Evolutionary conservation across 1,284 basidiomycete species (phyloP), one percentile per base, ranked within the genome.

Genomic region (Rhodotorula sp.): DNA sequence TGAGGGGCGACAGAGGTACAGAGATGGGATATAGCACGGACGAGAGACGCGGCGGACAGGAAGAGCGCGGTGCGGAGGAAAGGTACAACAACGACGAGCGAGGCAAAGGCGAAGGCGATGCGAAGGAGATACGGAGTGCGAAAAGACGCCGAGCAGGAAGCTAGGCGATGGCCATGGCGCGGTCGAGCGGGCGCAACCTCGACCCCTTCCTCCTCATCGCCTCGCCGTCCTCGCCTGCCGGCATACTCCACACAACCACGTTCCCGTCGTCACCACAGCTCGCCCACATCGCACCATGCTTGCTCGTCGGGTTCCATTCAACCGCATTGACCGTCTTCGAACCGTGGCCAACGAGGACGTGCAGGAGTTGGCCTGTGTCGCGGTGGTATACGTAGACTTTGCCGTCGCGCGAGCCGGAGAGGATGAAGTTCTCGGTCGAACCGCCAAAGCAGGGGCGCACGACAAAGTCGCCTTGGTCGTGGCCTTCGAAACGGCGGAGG

Each of bases 311-410:
- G 80, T 97, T 95, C 96, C 96, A 99, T 22, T 93, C 90, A 16
- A 99, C 94, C 26, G 89, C 89, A 80, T 98, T 99, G 69, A 99
- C 94, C 68, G 89, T 90, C 50, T 93, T 93, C 60, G 81, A 80
- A 22, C 88, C 89, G 77, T 99, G 96, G 0, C 94, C 95, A 2
- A 85, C 80, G 2, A 98, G 85, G 31, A 88, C 85, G 80, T 97
- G 92, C 34, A 99, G 84, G 54, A 94, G 84, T 0, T 86, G 83
- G 0, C 90, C 90, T 6, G 89, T 89, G 75, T 92, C 89, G 62
- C 90, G 88, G 80, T 98, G 92, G 94, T 95, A 99, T 30, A 98
- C 86, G 81, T 97, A 97, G 59, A 97, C 88, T 73, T 90, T 89
- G 53, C 88, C 87, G 82, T 96, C 91, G 87, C 98, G 94, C 79